Conservation (phyloP, 2,329 filamentous ascomycete genomes). For the Calonectria pseudoturangicola region DNA sequence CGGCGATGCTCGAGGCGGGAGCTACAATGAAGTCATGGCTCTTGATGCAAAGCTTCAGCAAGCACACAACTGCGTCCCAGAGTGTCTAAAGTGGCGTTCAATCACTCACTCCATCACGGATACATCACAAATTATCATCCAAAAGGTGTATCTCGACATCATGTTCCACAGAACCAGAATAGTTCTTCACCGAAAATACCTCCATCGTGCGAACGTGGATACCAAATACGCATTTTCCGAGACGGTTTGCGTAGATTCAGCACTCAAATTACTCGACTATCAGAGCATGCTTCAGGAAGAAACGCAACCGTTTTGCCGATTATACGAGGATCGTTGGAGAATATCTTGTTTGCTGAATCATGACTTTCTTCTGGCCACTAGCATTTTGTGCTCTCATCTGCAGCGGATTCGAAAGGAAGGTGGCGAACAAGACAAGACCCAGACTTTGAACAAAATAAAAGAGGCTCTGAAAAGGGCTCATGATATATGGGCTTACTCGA, state of each 20-base stretch:
- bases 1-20: constrained; percentile 29
- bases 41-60: constrained; percentile 60
- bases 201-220: background rate
- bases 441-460: background rate
- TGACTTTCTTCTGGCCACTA: constrained; percentile 37
- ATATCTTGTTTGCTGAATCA: constrained; percentile 36
- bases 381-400: constrained; percentile 38
- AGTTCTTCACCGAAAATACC: constrained; percentile 62
- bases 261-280: constrained; percentile 30
- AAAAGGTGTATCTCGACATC: constrained; percentile 10
- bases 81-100: constrained; percentile 57
- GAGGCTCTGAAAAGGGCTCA: constrained; percentile 21
- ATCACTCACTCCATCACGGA: constrained; percentile 63
- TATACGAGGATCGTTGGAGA: constrained; percentile 38
- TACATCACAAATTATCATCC: constrained; percentile 58
- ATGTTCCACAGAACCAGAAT: constrained; percentile 62
- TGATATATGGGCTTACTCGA: constrained; percentile 27
- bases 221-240: constrained; percentile 16
- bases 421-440: background rate
- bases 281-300: constrained; percentile 37
- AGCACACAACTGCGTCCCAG: constrained; percentile 55
- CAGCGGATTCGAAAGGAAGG: background rate
- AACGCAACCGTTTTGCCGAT: constrained; percentile 31
- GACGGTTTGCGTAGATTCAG: constrained; percentile 24
- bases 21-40: constrained; percentile 56